Percentiles rank a stretch among this genome's conserved stretches.
These are phyloP conservation scores for Zychaea mexicana DNA, from an alignment of 371 early-diverging fungal genomes.

Conservation along the genomic window DNA sequence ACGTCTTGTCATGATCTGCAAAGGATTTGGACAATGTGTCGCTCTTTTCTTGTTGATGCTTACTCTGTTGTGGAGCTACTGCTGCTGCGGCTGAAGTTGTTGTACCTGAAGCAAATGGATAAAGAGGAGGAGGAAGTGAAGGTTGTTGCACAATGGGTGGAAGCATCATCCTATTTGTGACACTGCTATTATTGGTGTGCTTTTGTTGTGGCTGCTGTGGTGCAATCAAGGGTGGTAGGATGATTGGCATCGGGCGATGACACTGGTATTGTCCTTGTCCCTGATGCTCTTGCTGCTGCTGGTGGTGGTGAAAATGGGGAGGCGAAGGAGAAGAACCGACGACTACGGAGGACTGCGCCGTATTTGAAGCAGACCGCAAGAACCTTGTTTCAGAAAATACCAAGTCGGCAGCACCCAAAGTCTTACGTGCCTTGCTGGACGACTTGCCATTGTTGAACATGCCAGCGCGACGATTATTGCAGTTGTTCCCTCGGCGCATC, in stretches of 20 bases:
- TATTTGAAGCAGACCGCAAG: not conserved
- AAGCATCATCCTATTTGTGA: too few species aligned
- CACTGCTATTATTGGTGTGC: not conserved
- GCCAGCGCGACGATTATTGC: conserved; percentile 12
- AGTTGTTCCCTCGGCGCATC: not conserved
- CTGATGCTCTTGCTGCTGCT: too few species aligned
- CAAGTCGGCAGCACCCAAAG: conserved; percentile 12
- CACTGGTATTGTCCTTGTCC: too few species aligned
- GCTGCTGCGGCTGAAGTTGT: too few species aligned
- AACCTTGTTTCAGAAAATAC: conserved; percentile 28
- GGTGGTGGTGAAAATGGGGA: not conserved
- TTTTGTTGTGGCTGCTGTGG: not conserved
- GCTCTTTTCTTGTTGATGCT: too few species aligned
- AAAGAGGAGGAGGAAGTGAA: too few species aligned
- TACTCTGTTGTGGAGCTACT: too few species aligned
- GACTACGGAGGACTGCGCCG: not conserved
- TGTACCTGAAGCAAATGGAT: too few species aligned
- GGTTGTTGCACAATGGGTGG: too few species aligned
- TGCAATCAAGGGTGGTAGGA: not conserved
- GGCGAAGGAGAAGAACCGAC: not conserved
- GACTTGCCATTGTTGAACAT: conserved; percentile 42
- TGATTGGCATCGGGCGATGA: too few species aligned
- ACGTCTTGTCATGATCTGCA: not conserved
- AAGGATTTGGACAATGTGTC: not conserved
- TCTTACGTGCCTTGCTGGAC: conserved; percentile 26